phyloP scores from a whole-genome alignment of 768 basidiomycete genomes.

The Auricularia auricula-judae region DNA sequence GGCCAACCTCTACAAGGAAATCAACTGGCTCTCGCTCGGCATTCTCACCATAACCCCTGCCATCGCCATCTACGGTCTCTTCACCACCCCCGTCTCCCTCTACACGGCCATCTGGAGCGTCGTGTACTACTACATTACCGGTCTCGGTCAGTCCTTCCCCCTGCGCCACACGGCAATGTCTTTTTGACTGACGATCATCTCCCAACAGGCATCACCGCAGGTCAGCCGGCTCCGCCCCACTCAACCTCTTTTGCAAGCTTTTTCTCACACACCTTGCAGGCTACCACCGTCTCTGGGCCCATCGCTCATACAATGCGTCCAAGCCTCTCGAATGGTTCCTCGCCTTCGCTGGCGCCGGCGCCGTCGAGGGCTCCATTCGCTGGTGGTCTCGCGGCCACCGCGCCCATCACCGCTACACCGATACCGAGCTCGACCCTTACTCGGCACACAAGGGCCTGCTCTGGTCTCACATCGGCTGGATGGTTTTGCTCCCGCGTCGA shows the following conservation, averaged over 20 bases:
- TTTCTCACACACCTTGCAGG: constrained; percentile 17
- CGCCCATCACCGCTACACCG: constrained; percentile 75
- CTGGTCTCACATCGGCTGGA: constrained; percentile 80
- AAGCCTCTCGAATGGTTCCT: constrained; percentile 60
- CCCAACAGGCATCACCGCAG: constrained; percentile 38
- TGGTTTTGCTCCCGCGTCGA: constrained; percentile 63
- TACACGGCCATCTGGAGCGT: constrained; percentile 52
- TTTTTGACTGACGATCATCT: constrained; percentile 4
- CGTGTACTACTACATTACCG: constrained; percentile 77
- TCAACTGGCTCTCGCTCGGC: constrained; percentile 70
- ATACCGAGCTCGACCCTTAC: constrained; percentile 81
- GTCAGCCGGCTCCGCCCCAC: constrained; percentile 11
- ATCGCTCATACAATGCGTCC: constrained; percentile 71
- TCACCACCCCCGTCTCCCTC: constrained; percentile 34
- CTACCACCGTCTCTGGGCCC: constrained; percentile 81
- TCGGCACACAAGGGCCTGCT: constrained; percentile 66
- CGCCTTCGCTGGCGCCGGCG: constrained; percentile 65
- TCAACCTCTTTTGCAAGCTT: not conserved
- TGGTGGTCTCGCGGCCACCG: constrained; percentile 84
- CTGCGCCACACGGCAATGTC: not conserved
- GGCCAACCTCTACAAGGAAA: constrained; percentile 17
- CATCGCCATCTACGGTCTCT: constrained; percentile 54
- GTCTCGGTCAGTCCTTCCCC: constrained; percentile 45
- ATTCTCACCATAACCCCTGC: constrained; percentile 62
- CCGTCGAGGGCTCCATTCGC: constrained; percentile 76